Base-by-base conservation (phyloP, 495 filamentous ascomycete species). In the Penicillium antarcticum region DNA sequence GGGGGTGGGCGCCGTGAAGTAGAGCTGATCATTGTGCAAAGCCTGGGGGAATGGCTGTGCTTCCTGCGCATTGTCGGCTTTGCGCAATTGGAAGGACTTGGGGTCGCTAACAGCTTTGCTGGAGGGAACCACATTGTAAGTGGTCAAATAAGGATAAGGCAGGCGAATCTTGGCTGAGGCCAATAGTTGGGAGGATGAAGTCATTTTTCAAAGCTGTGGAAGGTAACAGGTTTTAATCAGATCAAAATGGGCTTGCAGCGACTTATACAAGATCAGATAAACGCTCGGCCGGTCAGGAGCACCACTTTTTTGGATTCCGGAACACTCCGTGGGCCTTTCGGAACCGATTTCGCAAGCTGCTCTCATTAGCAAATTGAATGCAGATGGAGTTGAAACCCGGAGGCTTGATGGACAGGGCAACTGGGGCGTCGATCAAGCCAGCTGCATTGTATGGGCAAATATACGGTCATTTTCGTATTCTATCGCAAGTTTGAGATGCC, bases 21-120 rank as follows among this genome's bases (percentile, higher is more conserved):
- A 45, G 14, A 60, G 50, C 17, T 52, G 40, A 19, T 59, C 50
- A 38, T 57, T 54, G 38, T 66, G 45, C 10, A 64, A 42, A 14
- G 37, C 45, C 7, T 56, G 32, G 19, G 55, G 35, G 16, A 61
- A 55, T 4, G 59, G 23, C 24, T 51, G 50, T 10, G 55, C 32
- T 45, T 42, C 51, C 5, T 40, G 26, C 6, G 26, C 50, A 12
- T 50, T 41, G 17, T 26, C 19, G 9, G 44, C 35, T 37, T 53
- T 50, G 11, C 29, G 45, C 5, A 53, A 23, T 21, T 53, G 55
- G 17, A 46, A 35, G 4, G 52, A 37, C 12, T 36, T 45, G 12
- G 18, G 42, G 1, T 37, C 46, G 19, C 35, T 9, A 1, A 41
- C 29, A 32, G 37, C 4, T 16, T 51, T 46, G 41, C 42, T 24